Conservation (phyloP, 306 rosid genomes). For the Fragaria iinumae region DNA sequence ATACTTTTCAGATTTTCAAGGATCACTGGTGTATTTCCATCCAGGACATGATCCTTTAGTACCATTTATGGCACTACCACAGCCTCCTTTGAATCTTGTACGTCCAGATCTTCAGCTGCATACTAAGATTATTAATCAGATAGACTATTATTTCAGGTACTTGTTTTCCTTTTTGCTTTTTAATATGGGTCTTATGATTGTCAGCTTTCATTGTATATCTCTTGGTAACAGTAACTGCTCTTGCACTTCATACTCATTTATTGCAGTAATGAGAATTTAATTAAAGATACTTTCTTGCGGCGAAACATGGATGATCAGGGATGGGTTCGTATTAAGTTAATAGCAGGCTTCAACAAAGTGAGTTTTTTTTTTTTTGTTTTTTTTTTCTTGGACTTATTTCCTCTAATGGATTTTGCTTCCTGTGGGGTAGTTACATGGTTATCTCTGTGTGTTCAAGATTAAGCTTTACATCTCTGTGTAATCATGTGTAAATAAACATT, state of each 20-base stretch:
- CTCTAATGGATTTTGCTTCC: conserved; percentile 12
- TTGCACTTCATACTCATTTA: conserved; percentile 23
- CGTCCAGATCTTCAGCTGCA: conserved; percentile 58
- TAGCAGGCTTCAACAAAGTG: conserved; percentile 78
- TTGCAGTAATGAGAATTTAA: conserved; percentile 76
- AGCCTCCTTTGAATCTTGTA: conserved; percentile 40
- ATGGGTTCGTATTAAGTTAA: conserved; percentile 70
- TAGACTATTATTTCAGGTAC: conserved; percentile 92
- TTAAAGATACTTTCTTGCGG: conserved; percentile 78
- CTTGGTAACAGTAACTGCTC: conserved; percentile 22
- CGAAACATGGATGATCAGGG: conserved; percentile 84
- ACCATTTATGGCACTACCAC: conserved; percentile 51
- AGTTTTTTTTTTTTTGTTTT: conserved; percentile 27
- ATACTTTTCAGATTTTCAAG: conserved; percentile 47
- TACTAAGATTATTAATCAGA: conserved; percentile 64
- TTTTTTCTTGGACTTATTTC: background rate
- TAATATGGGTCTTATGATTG: background rate
- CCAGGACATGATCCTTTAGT: conserved; percentile 49
- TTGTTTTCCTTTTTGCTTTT: conserved; percentile 17
- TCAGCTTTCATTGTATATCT: conserved; percentile 14
- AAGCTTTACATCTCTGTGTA: background rate
- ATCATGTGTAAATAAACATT: background rate
- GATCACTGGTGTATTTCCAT: conserved; percentile 46
- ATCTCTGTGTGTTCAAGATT: conserved; percentile 12
- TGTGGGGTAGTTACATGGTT: conserved; percentile 2